Evolutionary conservation across 345 rosid species (phyloP), one percentile per base, ranked within the genome.

Genomic region (Eucalyptus viminalis): DNA sequence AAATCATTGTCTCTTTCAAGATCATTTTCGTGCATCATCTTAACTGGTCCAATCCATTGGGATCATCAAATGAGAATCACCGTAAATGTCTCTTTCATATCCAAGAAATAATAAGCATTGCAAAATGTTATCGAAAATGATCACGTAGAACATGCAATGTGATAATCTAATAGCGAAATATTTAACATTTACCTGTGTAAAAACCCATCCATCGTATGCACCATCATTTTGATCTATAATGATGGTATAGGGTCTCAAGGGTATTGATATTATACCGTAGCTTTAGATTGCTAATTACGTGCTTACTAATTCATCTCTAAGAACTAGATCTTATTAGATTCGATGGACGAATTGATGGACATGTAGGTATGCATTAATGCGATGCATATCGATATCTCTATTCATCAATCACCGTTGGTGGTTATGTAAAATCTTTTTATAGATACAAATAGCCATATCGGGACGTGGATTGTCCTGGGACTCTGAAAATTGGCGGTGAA

Each of bases 131-230:
- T 8, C 4, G 5, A 37, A 40, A 21, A 40, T 5, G 5, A 76
- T 37, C 8, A 34, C 1, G 2, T 11, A 3, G 1, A 76, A 3
- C 2, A 0, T 1, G 16, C 5, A 0, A 11, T 0, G 0, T 6
- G 9, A 4, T 37, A 21, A 76, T 10, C 14, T 21, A 21, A 19
- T 22, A 43, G 4, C 2, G 5, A 37, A 11, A 37, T 11, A 37
- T 37, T 8, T 37, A 40, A 37, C 29, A 6, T 12, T 76, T 76
- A 21, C 15, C 4, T 4, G 3, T 76, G 43, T 4, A 56, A 37
- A 76, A 76, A 15, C 13, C 14, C 9, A 1, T 37, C 4, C 27
- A 19, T 40, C 2, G 3, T 1, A 21, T 37, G 47, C 15, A 7
- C 6, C 0, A 2, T 76, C 3, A 21, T 40, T 40, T 76, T 76